These are phyloP conservation scores for Corrigiola litoralis DNA, from an alignment of 179 eudicot genomes.

Conservation along the genomic window DNA sequence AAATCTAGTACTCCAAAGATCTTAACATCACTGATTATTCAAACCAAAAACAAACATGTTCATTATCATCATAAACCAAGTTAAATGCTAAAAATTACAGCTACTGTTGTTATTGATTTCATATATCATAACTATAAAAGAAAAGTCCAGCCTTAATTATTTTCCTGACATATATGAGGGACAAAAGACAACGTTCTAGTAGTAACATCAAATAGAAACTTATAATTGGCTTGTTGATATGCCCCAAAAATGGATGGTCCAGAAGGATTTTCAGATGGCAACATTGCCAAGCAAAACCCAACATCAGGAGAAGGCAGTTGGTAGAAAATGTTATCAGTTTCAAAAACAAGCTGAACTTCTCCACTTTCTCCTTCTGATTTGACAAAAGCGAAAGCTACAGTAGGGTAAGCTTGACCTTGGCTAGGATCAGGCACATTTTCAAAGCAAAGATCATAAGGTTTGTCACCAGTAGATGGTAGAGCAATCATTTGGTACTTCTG, in stretches of 20 bases:
- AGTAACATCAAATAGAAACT: background rate
- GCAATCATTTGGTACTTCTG: background rate
- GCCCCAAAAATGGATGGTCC: background rate
- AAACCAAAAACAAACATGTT: no score
- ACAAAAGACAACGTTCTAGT: background rate
- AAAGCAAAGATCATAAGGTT: background rate
- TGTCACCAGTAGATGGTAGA: background rate
- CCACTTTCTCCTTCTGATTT: background rate
- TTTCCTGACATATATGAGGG: background rate
- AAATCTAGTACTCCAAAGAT: no score
- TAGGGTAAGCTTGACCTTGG: background rate
- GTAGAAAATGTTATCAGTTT: background rate
- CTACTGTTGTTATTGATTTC: no score
- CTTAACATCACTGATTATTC: no score
- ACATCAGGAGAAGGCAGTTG: background rate
- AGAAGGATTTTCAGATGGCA: background rate
- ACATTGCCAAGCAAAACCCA: constrained; percentile 2
- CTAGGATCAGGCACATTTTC: background rate
- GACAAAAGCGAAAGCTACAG: background rate
- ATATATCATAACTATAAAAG: no score
- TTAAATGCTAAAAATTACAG: no score
- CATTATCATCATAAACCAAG: no score
- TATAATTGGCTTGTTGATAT: background rate
- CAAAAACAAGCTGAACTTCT: background rate
- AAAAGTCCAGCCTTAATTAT: no score